Conservation (phyloP, 805 yeast genomes). For the Metschnikowia noctiluminum region DNA sequence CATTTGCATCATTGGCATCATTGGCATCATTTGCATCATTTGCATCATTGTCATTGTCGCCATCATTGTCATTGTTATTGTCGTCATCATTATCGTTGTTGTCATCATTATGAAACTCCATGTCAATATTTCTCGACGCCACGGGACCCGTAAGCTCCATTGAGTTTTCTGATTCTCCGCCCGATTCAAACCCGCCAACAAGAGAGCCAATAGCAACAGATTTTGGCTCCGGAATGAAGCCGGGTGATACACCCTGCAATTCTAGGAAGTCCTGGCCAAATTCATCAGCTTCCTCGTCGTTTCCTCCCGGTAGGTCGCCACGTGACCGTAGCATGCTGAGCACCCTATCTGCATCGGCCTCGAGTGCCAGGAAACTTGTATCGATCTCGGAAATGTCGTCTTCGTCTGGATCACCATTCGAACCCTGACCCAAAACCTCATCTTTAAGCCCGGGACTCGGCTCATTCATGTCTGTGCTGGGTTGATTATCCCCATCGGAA, state of each 20-base stretch:
- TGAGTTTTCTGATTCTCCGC: slow-evolving; percentile 20
- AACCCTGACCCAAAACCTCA: not conserved
- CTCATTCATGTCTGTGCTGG: not conserved
- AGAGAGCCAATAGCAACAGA: too few species aligned
- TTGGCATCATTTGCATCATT: too few species aligned
- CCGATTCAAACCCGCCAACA: not conserved
- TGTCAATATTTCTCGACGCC: not conserved
- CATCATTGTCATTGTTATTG: too few species aligned
- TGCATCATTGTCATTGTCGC: too few species aligned
- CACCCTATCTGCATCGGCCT: slow-evolving; percentile 20
- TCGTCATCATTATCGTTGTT: too few species aligned
- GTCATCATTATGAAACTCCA: not conserved
- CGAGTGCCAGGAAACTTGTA: slow-evolving; percentile 16
- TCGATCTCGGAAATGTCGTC: slow-evolving; percentile 8
- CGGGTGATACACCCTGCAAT: not conserved
- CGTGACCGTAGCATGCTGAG: slow-evolving; percentile 11
- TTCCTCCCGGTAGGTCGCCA: not conserved
- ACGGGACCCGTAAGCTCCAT: slow-evolving; percentile 31
- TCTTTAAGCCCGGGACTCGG: not conserved
- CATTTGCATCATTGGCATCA: too few species aligned
- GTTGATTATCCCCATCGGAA: not conserved
- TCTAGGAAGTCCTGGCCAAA: not conserved
- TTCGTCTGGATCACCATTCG: not conserved
- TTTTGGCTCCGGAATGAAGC: too few species aligned
- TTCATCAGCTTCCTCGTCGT: not conserved